Base-by-base conservation (phyloP, 1,284 basidiomycete species). In the Inonotus hispidus region DNA sequence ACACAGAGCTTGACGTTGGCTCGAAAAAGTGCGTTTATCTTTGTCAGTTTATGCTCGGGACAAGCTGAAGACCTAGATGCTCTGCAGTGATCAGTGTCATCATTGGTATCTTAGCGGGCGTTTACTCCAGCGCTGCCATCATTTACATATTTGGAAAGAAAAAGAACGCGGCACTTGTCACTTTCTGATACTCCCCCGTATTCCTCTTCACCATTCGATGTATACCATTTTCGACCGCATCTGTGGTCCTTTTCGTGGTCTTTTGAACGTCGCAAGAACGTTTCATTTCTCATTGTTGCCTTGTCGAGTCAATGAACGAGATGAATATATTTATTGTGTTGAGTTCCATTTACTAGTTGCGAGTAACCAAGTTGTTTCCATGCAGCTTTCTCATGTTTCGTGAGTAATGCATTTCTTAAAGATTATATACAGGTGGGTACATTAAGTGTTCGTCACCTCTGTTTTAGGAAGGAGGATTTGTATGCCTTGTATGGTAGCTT, bases 91-190 rank as follows among this genome's bases (percentile, higher is more conserved):
- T 93, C 54, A 85, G 88, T 66, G 89, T 93, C 19, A 89, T 91
- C n/a, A 88, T 90, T 64, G 92, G 92, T 50, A 90, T 93, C 53
- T 92, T 90, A 8, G 84, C 93, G 59, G 92, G 92, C 2, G 75
- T 93, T 49, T 92, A 92, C 70, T 84, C 86, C 27, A 87, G 89
- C 60, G 89, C 92, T 66, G 83, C 91, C 49, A 71, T 92, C 43
- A 87, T 93, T 53, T 92, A 92, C 70, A 74, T 88, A 3, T 81
- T 92, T 67, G 91, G 90, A 32, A 77, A 82, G 56, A 82, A 82
- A 66, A 92, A 90, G 72, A 85, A 84, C 63, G 84, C 78, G 2
- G 87, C 84, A 1, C 80, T 91, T 60, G 91, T 92, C 66, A 87
- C 88, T 2, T 93, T 93, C 72, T 93, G 70, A 32, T 53, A 23